Percentiles rank a stretch among this genome's conserved stretches.
Evolutionary conservation across 2,329 filamentous ascomycete species (phyloP).

Genomic region (Talaromyces sp.): DNA sequence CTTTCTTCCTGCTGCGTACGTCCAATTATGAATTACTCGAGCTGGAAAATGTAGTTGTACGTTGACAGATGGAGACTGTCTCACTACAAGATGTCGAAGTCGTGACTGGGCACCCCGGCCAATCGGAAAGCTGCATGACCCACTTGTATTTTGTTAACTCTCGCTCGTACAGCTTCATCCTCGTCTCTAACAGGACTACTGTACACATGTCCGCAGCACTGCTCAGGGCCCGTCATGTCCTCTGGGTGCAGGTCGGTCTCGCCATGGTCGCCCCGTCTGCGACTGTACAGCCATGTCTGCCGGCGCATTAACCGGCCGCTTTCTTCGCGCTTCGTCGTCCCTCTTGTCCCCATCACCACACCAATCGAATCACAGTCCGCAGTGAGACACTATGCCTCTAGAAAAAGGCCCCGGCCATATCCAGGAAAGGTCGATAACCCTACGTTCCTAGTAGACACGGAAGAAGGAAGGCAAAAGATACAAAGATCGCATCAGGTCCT

Average conservation of each 20-base stretch:
- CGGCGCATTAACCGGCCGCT: not conserved
- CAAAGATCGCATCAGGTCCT: not conserved
- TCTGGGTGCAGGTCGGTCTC: not conserved
- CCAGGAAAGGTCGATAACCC: no score
- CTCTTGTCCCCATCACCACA: not conserved
- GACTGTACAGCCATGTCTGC: not conserved
- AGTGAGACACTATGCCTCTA: not conserved
- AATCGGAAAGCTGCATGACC: constrained; percentile 4
- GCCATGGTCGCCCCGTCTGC: not conserved
- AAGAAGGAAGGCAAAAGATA: not conserved
- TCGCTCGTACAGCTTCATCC: not conserved
- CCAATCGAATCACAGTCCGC: not conserved
- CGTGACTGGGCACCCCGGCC: not conserved
- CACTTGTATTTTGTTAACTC: not conserved
- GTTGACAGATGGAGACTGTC: not conserved
- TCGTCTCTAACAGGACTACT: not conserved
- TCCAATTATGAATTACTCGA: not conserved
- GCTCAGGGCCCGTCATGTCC: not conserved
- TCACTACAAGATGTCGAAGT: not conserved
- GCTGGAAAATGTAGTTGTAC: not conserved
- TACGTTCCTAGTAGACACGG: not conserved
- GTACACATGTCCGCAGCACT: not conserved
- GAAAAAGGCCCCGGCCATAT: no score
- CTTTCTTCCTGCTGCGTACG: not conserved
- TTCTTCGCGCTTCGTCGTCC: not conserved